Percentiles rank a stretch among this genome's conserved stretches.
phyloP scores from a whole-genome alignment of 2,329 filamentous ascomycete species.

The Fonsecaea monophora region DNA sequence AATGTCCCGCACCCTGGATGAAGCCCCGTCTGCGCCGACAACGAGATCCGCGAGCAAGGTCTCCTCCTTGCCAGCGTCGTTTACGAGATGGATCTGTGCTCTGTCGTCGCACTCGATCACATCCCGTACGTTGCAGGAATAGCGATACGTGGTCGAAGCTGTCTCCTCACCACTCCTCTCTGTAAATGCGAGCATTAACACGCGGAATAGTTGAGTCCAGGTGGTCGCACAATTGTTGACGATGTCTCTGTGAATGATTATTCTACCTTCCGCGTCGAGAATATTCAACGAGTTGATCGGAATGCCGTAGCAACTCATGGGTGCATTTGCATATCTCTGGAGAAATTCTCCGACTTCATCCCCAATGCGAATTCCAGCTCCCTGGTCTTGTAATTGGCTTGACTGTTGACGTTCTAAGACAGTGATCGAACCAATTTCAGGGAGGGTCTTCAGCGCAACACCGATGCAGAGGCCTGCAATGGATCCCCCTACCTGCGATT shows the following conservation, averaged over 20 bases:
- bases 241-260: background rate
- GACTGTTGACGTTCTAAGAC: constrained; percentile 32
- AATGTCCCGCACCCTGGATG: constrained; percentile 31
- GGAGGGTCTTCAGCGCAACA: constrained; percentile 30
- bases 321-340: constrained; percentile 20
- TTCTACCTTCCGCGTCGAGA: background rate
- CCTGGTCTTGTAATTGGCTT: constrained; percentile 31
- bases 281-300: constrained; percentile 6
- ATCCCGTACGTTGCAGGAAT: constrained; percentile 21
- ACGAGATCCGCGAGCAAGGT: constrained; percentile 22
- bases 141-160: constrained; percentile 13
- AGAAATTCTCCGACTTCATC: constrained; percentile 25
- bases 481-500: constrained; percentile 31
- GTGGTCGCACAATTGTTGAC: constrained; percentile 22
- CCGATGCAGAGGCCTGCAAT: constrained; percentile 33
- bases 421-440: constrained; percentile 24
- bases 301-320: constrained; percentile 18
- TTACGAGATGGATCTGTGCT: background rate
- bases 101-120: constrained; percentile 6
- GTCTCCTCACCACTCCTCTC: constrained; percentile 19
- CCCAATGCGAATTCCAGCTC: constrained; percentile 34
- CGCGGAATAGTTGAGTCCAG: constrained; percentile 31
- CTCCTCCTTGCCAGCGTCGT: constrained; percentile 7
- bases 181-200: constrained; percentile 33
- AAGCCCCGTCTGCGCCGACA: constrained; percentile 34